Conservation (phyloP, 371 early-diverging fungal genomes). For the Rhizopus delemar region DNA sequence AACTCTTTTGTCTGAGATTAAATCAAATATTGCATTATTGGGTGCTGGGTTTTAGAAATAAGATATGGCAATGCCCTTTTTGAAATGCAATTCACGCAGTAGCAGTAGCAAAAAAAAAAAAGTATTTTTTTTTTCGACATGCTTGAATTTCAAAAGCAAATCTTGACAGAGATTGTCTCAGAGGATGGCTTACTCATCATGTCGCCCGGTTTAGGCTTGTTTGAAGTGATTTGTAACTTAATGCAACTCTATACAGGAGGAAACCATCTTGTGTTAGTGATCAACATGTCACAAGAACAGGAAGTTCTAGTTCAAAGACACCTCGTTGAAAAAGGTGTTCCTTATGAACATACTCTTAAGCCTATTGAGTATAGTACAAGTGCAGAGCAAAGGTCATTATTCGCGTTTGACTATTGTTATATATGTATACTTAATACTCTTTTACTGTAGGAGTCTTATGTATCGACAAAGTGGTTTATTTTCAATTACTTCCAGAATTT, state of each 20-base stretch:
- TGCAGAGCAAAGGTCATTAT: conserved; percentile 54
- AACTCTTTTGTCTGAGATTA: too few relatives aligned
- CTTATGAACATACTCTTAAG: conserved; percentile 41
- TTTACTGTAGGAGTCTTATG: conserved; percentile 52
- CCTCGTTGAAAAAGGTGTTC: conserved; percentile 46
- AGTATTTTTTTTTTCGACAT: conserved; percentile 5
- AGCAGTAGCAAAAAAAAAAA: too few relatives aligned
- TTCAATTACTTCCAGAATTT: conserved; percentile 84
- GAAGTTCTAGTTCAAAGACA: conserved; percentile 61
- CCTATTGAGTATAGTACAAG: conserved; percentile 68
- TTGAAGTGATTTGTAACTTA: conserved; percentile 66
- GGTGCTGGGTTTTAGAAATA: too few relatives aligned
- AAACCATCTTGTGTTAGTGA: conserved; percentile 75
- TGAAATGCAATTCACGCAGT: too few relatives aligned
- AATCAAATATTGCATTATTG: too few relatives aligned
- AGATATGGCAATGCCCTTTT: too few relatives aligned
- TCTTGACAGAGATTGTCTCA: conserved; percentile 66
- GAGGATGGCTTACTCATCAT: conserved; percentile 85
- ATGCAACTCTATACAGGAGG: conserved; percentile 72
- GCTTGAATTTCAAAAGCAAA: conserved; percentile 72
- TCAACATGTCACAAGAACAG: conserved; percentile 76
- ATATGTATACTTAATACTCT: neutral
- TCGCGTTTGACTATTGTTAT: neutral
- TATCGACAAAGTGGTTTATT: conserved; percentile 90
- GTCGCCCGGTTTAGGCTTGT: conserved; percentile 81